Conservation (phyloP, 106 monocot species). For the Cymbidium sinense region DNA sequence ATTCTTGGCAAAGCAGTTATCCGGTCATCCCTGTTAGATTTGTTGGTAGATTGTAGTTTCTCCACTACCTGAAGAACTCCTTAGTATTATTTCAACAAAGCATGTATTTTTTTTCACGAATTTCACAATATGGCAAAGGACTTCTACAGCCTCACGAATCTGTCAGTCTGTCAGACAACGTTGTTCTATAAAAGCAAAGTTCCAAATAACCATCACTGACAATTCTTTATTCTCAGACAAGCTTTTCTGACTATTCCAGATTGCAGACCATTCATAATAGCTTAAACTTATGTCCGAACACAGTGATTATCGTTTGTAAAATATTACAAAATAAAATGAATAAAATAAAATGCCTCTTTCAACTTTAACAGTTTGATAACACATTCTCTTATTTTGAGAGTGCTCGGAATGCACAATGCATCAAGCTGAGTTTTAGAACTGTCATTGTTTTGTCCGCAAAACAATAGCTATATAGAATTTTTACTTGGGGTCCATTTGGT, state of each 20-base stretch:
- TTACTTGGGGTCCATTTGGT: no score
- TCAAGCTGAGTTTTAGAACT: not conserved
- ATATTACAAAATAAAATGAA: not conserved
- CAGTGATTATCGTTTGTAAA: not conserved
- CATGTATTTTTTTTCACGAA: not conserved
- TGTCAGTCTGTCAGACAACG: no score
- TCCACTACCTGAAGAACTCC: slow-evolving; percentile 58
- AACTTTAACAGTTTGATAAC: not conserved
- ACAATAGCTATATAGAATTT: not conserved
- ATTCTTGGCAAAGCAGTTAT: slow-evolving; percentile 65
- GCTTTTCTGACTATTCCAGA: not conserved
- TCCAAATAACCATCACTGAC: not conserved
- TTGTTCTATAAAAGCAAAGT: not conserved
- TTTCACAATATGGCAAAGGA: not conserved
- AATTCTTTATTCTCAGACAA: not conserved
- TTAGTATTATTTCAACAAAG: not conserved
- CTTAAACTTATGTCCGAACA: not conserved
- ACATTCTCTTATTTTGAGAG: not conserved
- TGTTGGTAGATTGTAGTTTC: slow-evolving; percentile 57
- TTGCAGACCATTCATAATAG: not conserved
- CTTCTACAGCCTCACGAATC: not conserved
- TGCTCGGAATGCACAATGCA: not conserved
- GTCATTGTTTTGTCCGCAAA: not conserved
- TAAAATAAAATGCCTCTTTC: not conserved
- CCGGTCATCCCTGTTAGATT: slow-evolving; percentile 49